Evolutionary conservation across 2,329 filamentous ascomycete species (phyloP).

Genomic region (Beauveria bassiana): DNA sequence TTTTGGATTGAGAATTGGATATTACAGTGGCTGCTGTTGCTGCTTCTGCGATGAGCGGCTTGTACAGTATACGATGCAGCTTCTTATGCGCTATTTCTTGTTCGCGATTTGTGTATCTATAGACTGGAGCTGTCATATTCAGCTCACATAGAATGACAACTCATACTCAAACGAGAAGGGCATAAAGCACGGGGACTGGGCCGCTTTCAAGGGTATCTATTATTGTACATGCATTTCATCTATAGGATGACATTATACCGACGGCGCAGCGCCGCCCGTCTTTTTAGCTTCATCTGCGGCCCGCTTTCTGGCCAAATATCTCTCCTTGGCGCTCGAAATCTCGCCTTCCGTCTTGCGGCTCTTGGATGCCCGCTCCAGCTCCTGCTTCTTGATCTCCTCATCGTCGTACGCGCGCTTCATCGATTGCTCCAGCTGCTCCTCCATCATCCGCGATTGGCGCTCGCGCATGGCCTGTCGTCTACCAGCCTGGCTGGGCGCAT

Average conservation of each 20-base stretch:
- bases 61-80: conserved; percentile 2
- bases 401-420: conserved; percentile 66
- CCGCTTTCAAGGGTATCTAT: conserved; percentile 23
- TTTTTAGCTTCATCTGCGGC: conserved; percentile 64
- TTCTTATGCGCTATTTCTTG: not conserved
- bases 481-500: conserved; percentile 32
- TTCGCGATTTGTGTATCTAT: not conserved
- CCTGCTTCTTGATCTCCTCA: conserved; percentile 54
- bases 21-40: not conserved
- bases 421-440: conserved; percentile 65
- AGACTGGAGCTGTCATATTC: not conserved
- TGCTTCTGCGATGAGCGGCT: not conserved
- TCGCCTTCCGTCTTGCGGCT: conserved; percentile 70
- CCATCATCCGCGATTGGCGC: conserved; percentile 71
- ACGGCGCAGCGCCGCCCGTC: conserved; percentile 28
- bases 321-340: conserved; percentile 69
- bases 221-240: not conserved
- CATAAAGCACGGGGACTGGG: not conserved
- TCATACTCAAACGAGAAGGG: not conserved
- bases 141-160: not conserved
- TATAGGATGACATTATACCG: not conserved
- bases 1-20: not conserved
- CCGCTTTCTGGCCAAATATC: conserved; percentile 69
- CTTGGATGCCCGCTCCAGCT: conserved; percentile 60
- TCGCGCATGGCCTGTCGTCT: conserved; percentile 63